Percentiles rank a stretch among this genome's conserved stretches.
phyloP scores from a whole-genome alignment of 179 eudicot species.

The Heliamphora pulchella region DNA sequence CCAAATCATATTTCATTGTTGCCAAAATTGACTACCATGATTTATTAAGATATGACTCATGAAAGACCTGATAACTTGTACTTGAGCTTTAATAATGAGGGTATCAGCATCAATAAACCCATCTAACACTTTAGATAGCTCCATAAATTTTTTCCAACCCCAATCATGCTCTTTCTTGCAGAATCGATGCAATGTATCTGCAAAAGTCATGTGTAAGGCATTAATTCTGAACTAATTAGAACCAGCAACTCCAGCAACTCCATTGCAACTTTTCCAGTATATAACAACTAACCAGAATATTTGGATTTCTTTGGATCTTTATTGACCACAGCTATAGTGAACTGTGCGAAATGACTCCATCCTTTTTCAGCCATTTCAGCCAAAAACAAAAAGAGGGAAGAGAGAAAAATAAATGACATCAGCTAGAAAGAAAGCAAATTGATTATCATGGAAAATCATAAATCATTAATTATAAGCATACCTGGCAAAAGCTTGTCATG shows the following conservation, averaged over 20 bases:
- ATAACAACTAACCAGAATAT: conserved; percentile 59
- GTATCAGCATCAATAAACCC: conserved; percentile 81
- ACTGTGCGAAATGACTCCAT: conserved; percentile 96
- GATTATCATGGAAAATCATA: no score
- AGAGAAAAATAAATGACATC: neutral
- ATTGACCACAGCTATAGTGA: conserved; percentile 87
- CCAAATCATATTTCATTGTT: neutral
- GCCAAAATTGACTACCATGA: neutral
- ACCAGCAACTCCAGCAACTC: neutral
- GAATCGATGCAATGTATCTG: conserved; percentile 89
- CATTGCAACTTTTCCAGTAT: neutral
- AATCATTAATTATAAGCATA: conserved; percentile 20
- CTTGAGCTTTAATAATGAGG: conserved; percentile 77
- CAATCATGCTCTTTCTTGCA: conserved; percentile 97
- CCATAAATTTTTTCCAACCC: conserved; percentile 99
- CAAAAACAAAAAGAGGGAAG: conserved; percentile 8
- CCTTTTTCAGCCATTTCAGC: conserved; percentile 35
- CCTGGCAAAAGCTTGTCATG: conserved; percentile 98
- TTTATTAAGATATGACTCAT: conserved; percentile 4
- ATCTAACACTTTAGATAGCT: conserved; percentile 73
- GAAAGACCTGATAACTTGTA: conserved; percentile 84
- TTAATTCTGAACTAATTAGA: conserved; percentile 12
- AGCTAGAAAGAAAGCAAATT: no score
- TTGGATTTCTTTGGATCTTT: conserved; percentile 86
- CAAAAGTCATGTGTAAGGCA: conserved; percentile 6